Evolutionary conservation across 2,329 filamentous ascomycete species (phyloP), one percentile per base, ranked within the genome.

Genomic region (Fusarium bulbicola): DNA sequence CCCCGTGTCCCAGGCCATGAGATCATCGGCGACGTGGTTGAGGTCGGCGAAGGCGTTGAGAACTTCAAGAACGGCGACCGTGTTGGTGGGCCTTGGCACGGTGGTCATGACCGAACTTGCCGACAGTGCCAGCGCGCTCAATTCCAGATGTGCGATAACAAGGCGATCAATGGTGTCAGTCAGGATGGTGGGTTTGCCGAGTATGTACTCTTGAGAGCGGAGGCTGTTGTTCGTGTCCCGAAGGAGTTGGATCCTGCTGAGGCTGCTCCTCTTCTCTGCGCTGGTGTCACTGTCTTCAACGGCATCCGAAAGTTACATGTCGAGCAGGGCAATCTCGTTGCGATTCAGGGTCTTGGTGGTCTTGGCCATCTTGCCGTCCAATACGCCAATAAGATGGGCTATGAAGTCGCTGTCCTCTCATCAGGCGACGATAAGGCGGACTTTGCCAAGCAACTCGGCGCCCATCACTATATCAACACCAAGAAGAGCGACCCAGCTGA

Each of bases 361-460:
- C 86, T 95, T 1, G 93, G 93, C 5, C 93, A 95, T 80, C 80
- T 95, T 36, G 93, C 92, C 1, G 90, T 95, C 36, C 92, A 95
- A 79, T 95, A 92, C 79, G 92, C 92, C 9, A 85, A 85, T 56
- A 90, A 91, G 81, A 94, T 95, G 92, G 93, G 93, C 9, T 95
- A 92, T 81, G 87, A 89, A 65, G 89, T 93, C 10, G 89, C 90
- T 4, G 93, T 92, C 1, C 86, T 95, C 57, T 92, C 89, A 15
- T 88, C 89, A 0, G 89, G 90, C 14, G 87, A 89, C 67, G 86
- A 84, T 74, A 95, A 95, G 85, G 87, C 87, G 68, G 87, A 90
- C 0, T 93, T 95, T 76, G 92, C 92, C 1, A 80, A 76, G 65
- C 63, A 82, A 61, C 80, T 86, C 10, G 84, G 85, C 6, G 85